Evolutionary conservation across 352 stramenopile species (phyloP).

Genomic region (Thraustochytrium striatum): DNA sequence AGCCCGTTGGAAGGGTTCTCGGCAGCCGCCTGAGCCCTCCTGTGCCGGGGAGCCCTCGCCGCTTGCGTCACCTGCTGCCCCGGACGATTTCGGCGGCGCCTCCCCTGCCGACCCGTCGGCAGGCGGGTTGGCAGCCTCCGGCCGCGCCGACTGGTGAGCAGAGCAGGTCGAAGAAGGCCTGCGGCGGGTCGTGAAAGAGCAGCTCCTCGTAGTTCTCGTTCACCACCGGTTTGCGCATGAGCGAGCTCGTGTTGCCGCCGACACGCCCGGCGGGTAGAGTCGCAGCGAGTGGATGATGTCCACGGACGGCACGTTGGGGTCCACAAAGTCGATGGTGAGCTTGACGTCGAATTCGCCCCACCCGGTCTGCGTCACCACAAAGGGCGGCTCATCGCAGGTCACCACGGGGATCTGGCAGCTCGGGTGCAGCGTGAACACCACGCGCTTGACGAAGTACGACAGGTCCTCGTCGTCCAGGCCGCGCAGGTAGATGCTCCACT

Average conservation of each 20-base stretch:
- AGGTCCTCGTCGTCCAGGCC: constrained; percentile 75
- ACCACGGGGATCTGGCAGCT: constrained; percentile 53
- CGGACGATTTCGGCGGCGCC: neutral
- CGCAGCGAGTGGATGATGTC: constrained; percentile 80
- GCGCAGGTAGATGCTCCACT: constrained; percentile 83
- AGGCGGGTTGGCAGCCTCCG: neutral
- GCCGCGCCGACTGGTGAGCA: constrained; percentile 36
- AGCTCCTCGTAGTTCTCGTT: constrained; percentile 81
- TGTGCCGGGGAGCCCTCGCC: too few species aligned
- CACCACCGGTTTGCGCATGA: constrained; percentile 65
- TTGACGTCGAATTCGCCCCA: constrained; percentile 81
- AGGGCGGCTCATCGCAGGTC: constrained; percentile 76
- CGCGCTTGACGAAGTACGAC: constrained; percentile 80
- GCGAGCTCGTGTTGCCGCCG: constrained; percentile 76
- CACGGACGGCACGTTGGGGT: constrained; percentile 69
- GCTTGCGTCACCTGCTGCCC: too few species aligned
- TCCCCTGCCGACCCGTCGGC: neutral
- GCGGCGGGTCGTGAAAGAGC: constrained; percentile 77
- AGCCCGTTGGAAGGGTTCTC: neutral
- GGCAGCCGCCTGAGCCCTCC: neutral
- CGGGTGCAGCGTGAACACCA: constrained; percentile 76
- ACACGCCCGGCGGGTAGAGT: constrained; percentile 72
- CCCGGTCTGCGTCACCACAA: constrained; percentile 74
- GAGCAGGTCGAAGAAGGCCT: constrained; percentile 81
- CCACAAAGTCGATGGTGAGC: constrained; percentile 78